Conservation (phyloP, 805 yeast genomes). For the Yamadazyma kitorensis region DNA sequence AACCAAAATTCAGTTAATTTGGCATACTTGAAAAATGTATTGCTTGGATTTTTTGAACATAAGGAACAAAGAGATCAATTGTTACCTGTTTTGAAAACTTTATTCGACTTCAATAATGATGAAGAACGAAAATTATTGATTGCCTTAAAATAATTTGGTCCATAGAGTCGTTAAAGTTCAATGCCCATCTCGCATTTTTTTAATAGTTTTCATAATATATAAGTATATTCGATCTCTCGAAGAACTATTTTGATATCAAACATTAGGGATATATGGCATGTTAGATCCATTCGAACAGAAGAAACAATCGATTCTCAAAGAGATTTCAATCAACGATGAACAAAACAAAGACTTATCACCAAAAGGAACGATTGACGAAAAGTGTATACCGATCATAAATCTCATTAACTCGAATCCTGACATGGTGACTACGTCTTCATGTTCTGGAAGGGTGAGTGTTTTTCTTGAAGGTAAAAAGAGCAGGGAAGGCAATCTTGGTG, state of each 20-base stretch:
- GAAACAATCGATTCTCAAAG: slow-evolving; percentile 51
- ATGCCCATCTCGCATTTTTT: no score
- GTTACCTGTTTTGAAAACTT: slow-evolving; percentile 78
- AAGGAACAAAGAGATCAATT: slow-evolving; percentile 85
- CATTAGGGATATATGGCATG: slow-evolving; percentile 15
- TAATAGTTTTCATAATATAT: background rate
- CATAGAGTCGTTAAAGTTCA: background rate
- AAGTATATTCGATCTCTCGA: background rate
- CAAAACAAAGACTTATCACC: slow-evolving; percentile 69
- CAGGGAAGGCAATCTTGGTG: no score
- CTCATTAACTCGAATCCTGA: slow-evolving; percentile 60
- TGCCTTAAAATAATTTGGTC: slow-evolving; percentile 47
- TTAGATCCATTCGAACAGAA: slow-evolving; percentile 66
- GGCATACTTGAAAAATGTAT: slow-evolving; percentile 83
- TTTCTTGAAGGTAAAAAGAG: slow-evolving; percentile 71
- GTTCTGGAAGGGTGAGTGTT: slow-evolving; percentile 84
- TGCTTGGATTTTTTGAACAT: slow-evolving; percentile 89
- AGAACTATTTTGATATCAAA: no score
- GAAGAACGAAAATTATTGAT: slow-evolving; percentile 73
- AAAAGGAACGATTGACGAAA: slow-evolving; percentile 78
- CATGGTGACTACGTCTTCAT: slow-evolving; percentile 84
- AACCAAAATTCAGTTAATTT: slow-evolving; percentile 24
- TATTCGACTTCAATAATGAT: slow-evolving; percentile 62
- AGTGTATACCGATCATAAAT: slow-evolving; percentile 69
- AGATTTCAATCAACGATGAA: slow-evolving; percentile 43